Evolutionary conservation across 768 basidiomycete genomes (phyloP).

Genomic region (Clitopilus hobsonii): DNA sequence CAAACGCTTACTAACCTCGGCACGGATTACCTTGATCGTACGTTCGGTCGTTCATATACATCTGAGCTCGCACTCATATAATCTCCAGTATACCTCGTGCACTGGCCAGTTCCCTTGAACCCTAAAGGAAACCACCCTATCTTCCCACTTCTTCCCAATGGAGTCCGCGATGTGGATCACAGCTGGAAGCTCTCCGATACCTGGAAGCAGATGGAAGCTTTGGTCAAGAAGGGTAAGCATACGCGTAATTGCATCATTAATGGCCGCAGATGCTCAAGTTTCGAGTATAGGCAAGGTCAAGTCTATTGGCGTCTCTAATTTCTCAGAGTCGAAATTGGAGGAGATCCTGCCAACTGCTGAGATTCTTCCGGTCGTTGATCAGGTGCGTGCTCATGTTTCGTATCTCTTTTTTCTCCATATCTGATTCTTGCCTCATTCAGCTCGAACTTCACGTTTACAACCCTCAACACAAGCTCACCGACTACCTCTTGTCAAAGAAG

Average conservation of each 20-base stretch:
- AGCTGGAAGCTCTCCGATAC: constrained; percentile 67
- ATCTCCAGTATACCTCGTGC: constrained; percentile 55
- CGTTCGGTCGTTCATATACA: constrained; percentile 21
- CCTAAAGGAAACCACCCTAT: constrained; percentile 59
- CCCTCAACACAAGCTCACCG: constrained; percentile 64
- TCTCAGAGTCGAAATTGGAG: constrained; percentile 62
- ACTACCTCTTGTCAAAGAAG: constrained; percentile 57
- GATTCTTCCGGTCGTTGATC: constrained; percentile 69
- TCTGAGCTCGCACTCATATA: constrained; percentile 7
- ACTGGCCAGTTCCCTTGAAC: constrained; percentile 80
- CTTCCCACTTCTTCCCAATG: constrained; percentile 56
- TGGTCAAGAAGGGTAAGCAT: constrained; percentile 54
- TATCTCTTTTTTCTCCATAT: neutral
- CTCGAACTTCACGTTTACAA: constrained; percentile 74
- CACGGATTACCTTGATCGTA: constrained; percentile 81
- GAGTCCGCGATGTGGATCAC: constrained; percentile 63
- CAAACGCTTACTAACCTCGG: constrained; percentile 74
- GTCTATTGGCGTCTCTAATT: constrained; percentile 75
- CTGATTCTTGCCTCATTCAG: constrained; percentile 25
- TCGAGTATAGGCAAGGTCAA: constrained; percentile 50
- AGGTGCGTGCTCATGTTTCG: constrained; percentile 32
- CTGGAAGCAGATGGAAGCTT: constrained; percentile 80
- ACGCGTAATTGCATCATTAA: constrained; percentile 3
- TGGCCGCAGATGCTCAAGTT: constrained; percentile 4
- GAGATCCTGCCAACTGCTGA: constrained; percentile 63